Conservation (phyloP, 768 basidiomycete genomes). For the Bullera alba region DNA sequence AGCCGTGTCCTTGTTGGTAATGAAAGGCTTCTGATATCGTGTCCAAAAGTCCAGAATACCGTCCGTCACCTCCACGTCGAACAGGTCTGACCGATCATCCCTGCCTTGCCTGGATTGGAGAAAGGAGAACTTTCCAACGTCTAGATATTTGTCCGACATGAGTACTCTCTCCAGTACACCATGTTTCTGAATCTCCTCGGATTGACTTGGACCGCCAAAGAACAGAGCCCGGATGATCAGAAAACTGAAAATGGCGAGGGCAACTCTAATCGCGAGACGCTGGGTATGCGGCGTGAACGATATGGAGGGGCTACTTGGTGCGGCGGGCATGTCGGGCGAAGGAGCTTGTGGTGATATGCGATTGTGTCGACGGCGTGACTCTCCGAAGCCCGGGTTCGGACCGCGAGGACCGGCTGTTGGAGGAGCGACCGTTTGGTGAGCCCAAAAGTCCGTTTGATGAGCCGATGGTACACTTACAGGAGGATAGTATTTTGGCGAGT, state of each 20-base stretch:
- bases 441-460: neutral
- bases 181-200: conserved; percentile 54
- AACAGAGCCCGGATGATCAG: conserved; percentile 40
- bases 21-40: conserved; percentile 84
- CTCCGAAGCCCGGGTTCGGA: conserved; percentile 19
- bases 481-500: conserved; percentile 8
- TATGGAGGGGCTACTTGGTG: conserved; percentile 1
- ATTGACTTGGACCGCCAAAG: conserved; percentile 24
- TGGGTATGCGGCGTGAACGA: conserved; percentile 24
- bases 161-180: conserved; percentile 63
- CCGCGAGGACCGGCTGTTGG: conserved; percentile 5
- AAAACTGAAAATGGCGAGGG: conserved; percentile 29
- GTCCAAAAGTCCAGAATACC: conserved; percentile 87
- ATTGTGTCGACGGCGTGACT: conserved; percentile 14
- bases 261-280: conserved; percentile 36
- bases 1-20: conserved; percentile 70
- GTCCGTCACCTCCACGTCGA: conserved; percentile 64
- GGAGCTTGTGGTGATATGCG: neutral
- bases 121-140: conserved; percentile 81
- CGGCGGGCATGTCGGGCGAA: conserved; percentile 3
- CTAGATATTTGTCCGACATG: conserved; percentile 65
- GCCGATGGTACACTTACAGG: conserved; percentile 3
- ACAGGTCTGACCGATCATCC: conserved; percentile 71
- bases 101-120: conserved; percentile 81
- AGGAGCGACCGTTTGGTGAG: neutral